Base-by-base conservation (phyloP, 345 rosid species). In the Psidium friedrichsthalianum region DNA sequence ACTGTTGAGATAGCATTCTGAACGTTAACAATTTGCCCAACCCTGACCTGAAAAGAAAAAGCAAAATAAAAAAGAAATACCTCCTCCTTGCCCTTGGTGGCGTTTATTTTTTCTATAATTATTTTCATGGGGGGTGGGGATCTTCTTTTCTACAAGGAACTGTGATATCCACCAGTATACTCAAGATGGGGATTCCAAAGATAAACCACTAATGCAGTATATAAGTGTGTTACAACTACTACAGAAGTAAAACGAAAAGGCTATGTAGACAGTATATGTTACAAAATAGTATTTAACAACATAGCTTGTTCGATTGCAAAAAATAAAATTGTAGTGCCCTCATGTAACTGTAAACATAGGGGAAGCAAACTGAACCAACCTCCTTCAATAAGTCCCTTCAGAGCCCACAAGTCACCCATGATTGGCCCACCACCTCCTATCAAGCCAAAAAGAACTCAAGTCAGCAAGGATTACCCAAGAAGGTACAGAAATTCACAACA, bases 341-440 rank as follows among this genome's bases (percentile, higher is more conserved):
- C 78, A 69, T 69, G 78, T 32, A 69, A 69, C 24, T 32, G 24
- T 8, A 69, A 32, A 32, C 44, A 32, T 44, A 16, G 22, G 56
- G 44, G 44, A 69, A 42, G 76, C 4, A 64, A 69, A 76, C 84
- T 81, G 64, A 88, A 84, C 64, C 81, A 83, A 97, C 99, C 99
- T 94, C 93, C 98, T 86, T 96, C 98, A 81, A 95, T 94, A 54
- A 97, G 92, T 86, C 99, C 99, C 94, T 96, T 97, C 91, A 97
- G 87, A 89, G 99, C 99, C 98, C 99, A 97, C 86, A 97, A 91
- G 90, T 97, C 99, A 90, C 98, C 95, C 99, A 97, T 97, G 91
- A 96, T 96, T 78, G 99, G 98, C 25, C 99, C 98, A 82, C 99
- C 98, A 83, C 99, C 99, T 88, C 99, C 99, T 97, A 87, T 83